A percentile compares a stretch with the other conserved stretches of the same genome.
These are phyloP conservation scores for Talaromyces proteolyticus DNA, from an alignment of 495 filamentous ascomycete species.

Conservation along the genomic window DNA sequence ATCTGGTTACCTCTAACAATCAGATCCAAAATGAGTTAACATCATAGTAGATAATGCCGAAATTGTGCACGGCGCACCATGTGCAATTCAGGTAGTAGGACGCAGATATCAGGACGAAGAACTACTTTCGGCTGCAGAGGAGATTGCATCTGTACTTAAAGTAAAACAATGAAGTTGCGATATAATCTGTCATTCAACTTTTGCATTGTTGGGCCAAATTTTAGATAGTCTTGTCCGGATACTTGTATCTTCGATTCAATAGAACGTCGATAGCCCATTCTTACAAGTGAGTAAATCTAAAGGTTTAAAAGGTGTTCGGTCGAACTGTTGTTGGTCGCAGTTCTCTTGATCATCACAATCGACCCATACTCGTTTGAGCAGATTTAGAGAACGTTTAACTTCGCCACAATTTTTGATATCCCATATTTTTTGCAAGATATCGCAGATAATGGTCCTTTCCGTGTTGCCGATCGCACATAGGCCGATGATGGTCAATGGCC, in stretches of 20 bases:
- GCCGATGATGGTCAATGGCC: neutral
- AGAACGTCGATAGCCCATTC: neutral
- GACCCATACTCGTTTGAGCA: neutral
- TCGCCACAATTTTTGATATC: neutral
- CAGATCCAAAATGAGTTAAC: constrained; percentile 9
- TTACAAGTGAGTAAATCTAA: neutral
- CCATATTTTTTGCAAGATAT: neutral
- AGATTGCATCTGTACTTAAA: neutral
- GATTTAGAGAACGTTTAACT: neutral
- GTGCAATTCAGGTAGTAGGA: constrained; percentile 23
- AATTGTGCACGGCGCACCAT: constrained; percentile 14
- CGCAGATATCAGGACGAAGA: constrained; percentile 20
- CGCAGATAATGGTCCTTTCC: neutral
- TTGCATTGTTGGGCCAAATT: neutral
- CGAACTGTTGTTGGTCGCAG: neutral
- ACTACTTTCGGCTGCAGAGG: neutral
- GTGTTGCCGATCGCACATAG: neutral
- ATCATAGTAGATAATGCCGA: neutral
- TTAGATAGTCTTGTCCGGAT: neutral
- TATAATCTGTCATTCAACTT: neutral
- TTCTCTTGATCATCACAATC: neutral
- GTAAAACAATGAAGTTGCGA: neutral
- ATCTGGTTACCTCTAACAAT: constrained; percentile 17
- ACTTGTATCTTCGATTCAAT: neutral
- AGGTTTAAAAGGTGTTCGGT: neutral